phyloP scores from a whole-genome alignment of 75 land plant genomes.

The Gnetum montanum region DNA sequence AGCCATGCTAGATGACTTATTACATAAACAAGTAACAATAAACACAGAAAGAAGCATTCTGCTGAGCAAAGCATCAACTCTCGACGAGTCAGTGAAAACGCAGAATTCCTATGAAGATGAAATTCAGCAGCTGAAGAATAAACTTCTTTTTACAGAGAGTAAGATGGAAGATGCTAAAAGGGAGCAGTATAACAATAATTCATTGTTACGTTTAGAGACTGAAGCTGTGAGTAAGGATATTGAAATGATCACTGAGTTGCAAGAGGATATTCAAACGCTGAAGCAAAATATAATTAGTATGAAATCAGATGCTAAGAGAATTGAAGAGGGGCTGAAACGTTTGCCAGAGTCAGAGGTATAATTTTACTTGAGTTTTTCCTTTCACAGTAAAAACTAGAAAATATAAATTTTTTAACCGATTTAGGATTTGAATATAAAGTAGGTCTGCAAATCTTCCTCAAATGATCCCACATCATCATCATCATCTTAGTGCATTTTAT shows the following conservation, averaged over 20 bases:
- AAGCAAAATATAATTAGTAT: neutral
- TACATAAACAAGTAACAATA: conserved; percentile 4
- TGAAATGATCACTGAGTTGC: conserved; percentile 1
- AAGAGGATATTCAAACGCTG: conserved; percentile 3
- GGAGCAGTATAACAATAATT: neutral
- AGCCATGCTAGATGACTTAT: conserved; percentile 5
- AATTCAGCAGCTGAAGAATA: neutral
- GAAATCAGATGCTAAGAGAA: conserved; percentile 1
- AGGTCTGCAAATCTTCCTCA: too few relatives aligned
- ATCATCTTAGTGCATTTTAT: too few relatives aligned
- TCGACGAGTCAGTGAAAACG: conserved; percentile 3
- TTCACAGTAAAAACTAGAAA: too few relatives aligned
- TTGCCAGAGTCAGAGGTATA: conserved; percentile 2
- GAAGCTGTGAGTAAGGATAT: conserved; percentile 9
- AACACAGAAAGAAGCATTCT: neutral
- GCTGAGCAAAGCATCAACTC: neutral
- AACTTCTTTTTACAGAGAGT: neutral
- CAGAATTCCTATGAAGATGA: conserved; percentile 6
- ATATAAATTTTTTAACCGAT: too few relatives aligned
- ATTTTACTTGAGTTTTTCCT: too few relatives aligned
- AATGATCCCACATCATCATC: too few relatives aligned
- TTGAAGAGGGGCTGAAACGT: conserved; percentile 5
- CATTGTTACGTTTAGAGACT: conserved; percentile 2
- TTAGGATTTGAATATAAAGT: too few relatives aligned
- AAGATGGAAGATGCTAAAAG: conserved; percentile 5